Base-by-base conservation (phyloP, 2,329 filamentous ascomycete species). In the Cercospora sp. region DNA sequence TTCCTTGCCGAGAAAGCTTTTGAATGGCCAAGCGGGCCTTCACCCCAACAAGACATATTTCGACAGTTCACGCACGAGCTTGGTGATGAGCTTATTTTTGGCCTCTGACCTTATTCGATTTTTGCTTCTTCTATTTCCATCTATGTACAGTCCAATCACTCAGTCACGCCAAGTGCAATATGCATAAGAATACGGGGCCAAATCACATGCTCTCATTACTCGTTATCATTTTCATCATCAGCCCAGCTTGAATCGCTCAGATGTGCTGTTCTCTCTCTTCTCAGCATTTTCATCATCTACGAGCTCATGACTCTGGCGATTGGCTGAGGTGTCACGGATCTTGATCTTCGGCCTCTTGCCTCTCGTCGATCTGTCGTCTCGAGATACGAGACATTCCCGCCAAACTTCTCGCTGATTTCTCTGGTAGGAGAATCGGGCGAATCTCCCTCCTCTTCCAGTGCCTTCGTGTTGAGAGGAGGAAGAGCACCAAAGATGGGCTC, bases 1-100 rank as follows among this genome's bases (percentile, higher is more conserved):
- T 72, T 73, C 37, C 57, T 73, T 34, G 70, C 70, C 26, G 72
- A 70, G 34, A 72, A 71, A 32, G 68, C 68, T 8, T 72, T 72
- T 45, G 63, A 69, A 40, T 71, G 70, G 70, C 62, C 68, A 32
- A 69, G 68, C 24, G 70, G 68, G n/a, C 62, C 66, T 18, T 70
- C 66, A 8, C 70, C 66, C 9, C 59, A 70, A 18, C 65, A 70
- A 63, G 68, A 72, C 30, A 61, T 65, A 18, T 55, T 72, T 8
- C 34, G 66, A 37, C 68, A 72, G 37, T 70, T 72, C 59, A 68
- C 66, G n/a, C 59, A 70, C 45, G 70, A 72, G 62, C 66, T 72
- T 30, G 66, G 65, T 12, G 68, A 72, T 49, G 68, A 72, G 26
- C 67, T 69, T 43, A 28, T 67, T 1, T 66, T 67, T 49, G 61